A percentile compares a stretch with the other conserved stretches of the same genome.
Evolutionary conservation across 2,329 filamentous ascomycete species (phyloP).

Genomic region (Epichloe aotearoae): DNA sequence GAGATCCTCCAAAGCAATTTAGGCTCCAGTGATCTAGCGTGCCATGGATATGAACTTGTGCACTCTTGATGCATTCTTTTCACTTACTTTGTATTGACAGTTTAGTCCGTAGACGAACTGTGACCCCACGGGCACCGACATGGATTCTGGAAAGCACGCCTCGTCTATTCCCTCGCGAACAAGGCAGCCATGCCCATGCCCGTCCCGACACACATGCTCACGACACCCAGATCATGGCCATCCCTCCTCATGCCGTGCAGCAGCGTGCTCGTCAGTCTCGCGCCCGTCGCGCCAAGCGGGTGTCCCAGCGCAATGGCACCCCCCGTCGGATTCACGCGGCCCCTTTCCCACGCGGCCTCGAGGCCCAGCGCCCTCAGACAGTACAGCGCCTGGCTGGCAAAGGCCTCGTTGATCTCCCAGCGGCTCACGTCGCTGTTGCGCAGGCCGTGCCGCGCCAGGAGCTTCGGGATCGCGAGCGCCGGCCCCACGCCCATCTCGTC

Average conservation of each 20-base stretch:
- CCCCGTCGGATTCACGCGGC: slow-evolving; percentile 83
- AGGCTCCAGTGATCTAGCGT: too few relatives aligned
- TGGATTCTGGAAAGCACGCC: too few relatives aligned
- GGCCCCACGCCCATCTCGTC: slow-evolving; percentile 94
- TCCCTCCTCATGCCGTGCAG: slow-evolving; percentile 52
- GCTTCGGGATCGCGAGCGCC: slow-evolving; percentile 70
- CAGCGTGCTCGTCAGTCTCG: slow-evolving; percentile 64
- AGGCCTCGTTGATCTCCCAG: slow-evolving; percentile 90
- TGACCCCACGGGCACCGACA: too few relatives aligned
- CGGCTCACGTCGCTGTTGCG: slow-evolving; percentile 51
- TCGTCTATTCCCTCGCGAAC: slow-evolving; percentile 45
- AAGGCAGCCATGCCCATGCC: slow-evolving; percentile 65
- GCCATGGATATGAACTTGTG: too few relatives aligned
- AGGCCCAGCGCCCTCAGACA: slow-evolving; percentile 59
- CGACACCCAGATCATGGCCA: slow-evolving; percentile 65
- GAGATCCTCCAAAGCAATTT: too few relatives aligned
- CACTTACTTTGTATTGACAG: too few relatives aligned
- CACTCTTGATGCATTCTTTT: too few relatives aligned
- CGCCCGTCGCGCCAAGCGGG: slow-evolving; percentile 78
- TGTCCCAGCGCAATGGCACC: slow-evolving; percentile 92
- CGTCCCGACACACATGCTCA: slow-evolving; percentile 82
- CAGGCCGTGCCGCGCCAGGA: slow-evolving; percentile 58
- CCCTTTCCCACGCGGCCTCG: slow-evolving; percentile 45
- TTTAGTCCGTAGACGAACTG: too few relatives aligned
- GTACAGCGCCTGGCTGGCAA: slow-evolving; percentile 54